Percentiles rank a stretch among this genome's conserved stretches.
Conservation (phyloP, 371 early-diverging fungal species). For the Saksenaea oblongispora region DNA sequence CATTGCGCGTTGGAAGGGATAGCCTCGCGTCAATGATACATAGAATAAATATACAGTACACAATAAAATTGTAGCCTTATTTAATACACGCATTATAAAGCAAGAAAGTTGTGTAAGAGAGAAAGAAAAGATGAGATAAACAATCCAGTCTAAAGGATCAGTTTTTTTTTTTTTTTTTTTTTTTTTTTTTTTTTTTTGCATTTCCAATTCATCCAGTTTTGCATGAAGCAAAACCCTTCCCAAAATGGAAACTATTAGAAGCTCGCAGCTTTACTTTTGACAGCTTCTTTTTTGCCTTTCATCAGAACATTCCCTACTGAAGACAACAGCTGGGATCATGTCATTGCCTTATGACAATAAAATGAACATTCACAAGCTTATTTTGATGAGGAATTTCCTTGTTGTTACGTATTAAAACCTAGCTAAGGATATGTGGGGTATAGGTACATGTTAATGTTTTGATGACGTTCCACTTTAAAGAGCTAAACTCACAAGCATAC, state of each 20-base stretch:
- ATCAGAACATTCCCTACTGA: too few species aligned
- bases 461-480: too few species aligned
- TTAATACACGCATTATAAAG: background rate
- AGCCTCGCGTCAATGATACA: background rate
- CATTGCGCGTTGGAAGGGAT: background rate
- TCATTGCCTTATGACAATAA: background rate
- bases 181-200: background rate
- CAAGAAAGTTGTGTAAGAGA: background rate
- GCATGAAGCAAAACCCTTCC: constrained; percentile 2
- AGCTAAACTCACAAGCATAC: too few species aligned
- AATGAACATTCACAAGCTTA: too few species aligned
- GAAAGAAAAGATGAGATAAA: background rate
- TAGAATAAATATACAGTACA: background rate
- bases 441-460: too few species aligned
- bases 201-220: constrained; percentile 3
- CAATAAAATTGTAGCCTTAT: background rate
- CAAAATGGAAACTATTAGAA: background rate
- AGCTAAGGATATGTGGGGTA: too few species aligned
- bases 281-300: background rate
- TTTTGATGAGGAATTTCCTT: too few species aligned
- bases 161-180: background rate
- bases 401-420: too few species aligned
- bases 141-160: background rate
- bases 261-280: background rate
- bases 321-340: background rate